Conservation (phyloP, 2,329 filamentous ascomycete species). For the Ramichloridium luteum region DNA sequence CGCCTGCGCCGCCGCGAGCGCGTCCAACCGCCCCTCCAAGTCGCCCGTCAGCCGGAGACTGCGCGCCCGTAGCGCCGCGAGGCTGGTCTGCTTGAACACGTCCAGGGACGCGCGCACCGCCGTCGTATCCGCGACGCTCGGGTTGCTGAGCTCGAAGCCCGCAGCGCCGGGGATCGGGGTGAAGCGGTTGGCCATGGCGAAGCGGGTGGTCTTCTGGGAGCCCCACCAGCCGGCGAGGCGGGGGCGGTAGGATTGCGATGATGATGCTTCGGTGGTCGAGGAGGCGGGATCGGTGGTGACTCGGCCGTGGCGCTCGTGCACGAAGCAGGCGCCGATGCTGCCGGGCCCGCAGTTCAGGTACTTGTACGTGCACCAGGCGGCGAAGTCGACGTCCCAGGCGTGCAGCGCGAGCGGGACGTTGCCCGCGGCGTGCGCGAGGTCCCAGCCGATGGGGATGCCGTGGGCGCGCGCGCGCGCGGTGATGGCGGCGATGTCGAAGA, state of each 20-base stretch:
- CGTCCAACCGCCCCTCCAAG: constrained; percentile 52
- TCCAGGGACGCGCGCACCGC: constrained; percentile 61
- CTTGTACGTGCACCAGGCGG: constrained; percentile 90
- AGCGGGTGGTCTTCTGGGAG: constrained; percentile 60
- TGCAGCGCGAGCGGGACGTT: constrained; percentile 71
- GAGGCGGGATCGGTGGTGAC: constrained; percentile 36
- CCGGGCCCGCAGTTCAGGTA: constrained; percentile 82
- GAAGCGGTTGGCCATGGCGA: constrained; percentile 75
- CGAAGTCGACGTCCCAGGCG: constrained; percentile 86
- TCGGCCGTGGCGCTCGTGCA: constrained; percentile 59
- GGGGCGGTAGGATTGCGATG: constrained; percentile 42
- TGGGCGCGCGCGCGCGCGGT: constrained; percentile 61
- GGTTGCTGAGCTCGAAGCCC: constrained; percentile 79
- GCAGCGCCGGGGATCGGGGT: constrained; percentile 63
- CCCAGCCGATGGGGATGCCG: constrained; percentile 71
- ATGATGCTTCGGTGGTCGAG: constrained; percentile 20
- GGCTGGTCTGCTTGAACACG: constrained; percentile 60
- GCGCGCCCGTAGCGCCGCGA: constrained; percentile 56
- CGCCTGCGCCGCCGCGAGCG: constrained; percentile 10
- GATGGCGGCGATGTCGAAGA: constrained; percentile 70
- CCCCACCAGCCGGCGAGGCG: constrained; percentile 82
- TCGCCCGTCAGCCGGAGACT: constrained; percentile 64
- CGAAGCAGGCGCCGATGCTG: constrained; percentile 65
- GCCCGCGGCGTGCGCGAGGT: constrained; percentile 74
- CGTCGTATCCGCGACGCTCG: constrained; percentile 64